Conservation (phyloP, 305 asterid species). For the Petunia hybrid region DNA sequence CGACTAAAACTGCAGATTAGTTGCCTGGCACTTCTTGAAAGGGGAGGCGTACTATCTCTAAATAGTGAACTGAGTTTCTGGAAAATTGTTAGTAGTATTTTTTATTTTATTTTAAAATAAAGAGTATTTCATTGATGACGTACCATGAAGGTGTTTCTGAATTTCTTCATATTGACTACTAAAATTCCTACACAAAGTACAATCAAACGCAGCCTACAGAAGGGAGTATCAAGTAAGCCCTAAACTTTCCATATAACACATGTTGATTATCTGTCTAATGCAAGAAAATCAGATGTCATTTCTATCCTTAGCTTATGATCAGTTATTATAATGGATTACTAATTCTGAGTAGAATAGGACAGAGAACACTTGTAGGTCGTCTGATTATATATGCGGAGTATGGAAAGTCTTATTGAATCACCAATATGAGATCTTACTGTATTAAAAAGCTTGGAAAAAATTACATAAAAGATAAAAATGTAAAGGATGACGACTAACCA, state of each 20-base stretch:
- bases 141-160: too few species aligned
- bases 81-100: not conserved
- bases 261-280: not conserved
- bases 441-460: not conserved
- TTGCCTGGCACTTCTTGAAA: not conserved
- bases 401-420: not conserved
- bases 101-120: too few species aligned
- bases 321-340: not conserved
- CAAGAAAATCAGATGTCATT: not conserved
- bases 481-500: slow-evolving; percentile 53
- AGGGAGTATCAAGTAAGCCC: not conserved
- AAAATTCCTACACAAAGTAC: not conserved
- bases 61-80: not conserved
- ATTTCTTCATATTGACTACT: not conserved
- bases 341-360: not conserved
- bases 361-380: not conserved
- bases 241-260: not conserved
- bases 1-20: not conserved
- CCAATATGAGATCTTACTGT: slow-evolving; percentile 8
- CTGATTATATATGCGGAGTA: not conserved
- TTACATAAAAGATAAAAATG: not conserved
- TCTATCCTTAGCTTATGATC: not conserved
- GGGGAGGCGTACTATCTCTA: not conserved
- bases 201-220: not conserved
- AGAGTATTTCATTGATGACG: too few species aligned